Percentiles rank a stretch among this genome's conserved stretches.
These are phyloP conservation scores for Karstenula rhodostoma DNA, from an alignment of 2,329 filamentous ascomycete species.

Conservation along the genomic window DNA sequence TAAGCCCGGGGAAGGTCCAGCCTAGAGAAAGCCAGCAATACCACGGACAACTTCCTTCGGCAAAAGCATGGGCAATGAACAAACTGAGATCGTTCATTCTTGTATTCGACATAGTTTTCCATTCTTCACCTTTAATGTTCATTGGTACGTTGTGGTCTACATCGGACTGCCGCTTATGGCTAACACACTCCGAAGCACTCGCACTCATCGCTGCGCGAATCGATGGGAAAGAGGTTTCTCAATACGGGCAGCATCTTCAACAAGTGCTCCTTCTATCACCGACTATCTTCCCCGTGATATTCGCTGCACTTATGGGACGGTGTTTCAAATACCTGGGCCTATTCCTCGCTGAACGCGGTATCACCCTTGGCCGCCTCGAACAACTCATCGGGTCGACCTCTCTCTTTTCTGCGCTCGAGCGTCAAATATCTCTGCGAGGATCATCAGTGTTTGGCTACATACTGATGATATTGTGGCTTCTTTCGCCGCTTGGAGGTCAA, in stretches of 20 bases:
- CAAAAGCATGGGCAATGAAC: conserved; percentile 30
- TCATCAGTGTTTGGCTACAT: conserved; percentile 35
- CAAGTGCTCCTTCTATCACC: conserved; percentile 35
- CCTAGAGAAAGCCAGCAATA: not conserved
- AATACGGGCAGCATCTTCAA: conserved; percentile 25
- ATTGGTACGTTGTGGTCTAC: conserved; percentile 23
- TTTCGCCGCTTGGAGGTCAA: conserved; percentile 42
- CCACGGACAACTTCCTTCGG: conserved; percentile 28
- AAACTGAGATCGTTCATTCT: conserved; percentile 28
- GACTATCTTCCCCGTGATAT: conserved; percentile 41
- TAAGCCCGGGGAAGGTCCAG: not conserved
- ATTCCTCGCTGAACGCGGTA: conserved; percentile 38
- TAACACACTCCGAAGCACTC: conserved; percentile 26
- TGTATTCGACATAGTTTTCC: conserved; percentile 34
- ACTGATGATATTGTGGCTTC: conserved; percentile 35
- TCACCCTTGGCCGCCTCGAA: conserved; percentile 40
- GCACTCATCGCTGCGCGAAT: conserved; percentile 33
- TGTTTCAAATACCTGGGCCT: conserved; percentile 37
- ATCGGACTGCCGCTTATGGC: not conserved
- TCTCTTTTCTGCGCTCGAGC: conserved; percentile 41
- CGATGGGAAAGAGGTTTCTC: conserved; percentile 26
- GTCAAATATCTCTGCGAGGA: conserved; percentile 34
- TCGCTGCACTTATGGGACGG: conserved; percentile 41
- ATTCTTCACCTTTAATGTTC: conserved; percentile 38
- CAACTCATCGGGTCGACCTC: conserved; percentile 40